phyloP scores from a whole-genome alignment of 2,329 filamentous ascomycete species.

The Xylariaceae sp. region DNA sequence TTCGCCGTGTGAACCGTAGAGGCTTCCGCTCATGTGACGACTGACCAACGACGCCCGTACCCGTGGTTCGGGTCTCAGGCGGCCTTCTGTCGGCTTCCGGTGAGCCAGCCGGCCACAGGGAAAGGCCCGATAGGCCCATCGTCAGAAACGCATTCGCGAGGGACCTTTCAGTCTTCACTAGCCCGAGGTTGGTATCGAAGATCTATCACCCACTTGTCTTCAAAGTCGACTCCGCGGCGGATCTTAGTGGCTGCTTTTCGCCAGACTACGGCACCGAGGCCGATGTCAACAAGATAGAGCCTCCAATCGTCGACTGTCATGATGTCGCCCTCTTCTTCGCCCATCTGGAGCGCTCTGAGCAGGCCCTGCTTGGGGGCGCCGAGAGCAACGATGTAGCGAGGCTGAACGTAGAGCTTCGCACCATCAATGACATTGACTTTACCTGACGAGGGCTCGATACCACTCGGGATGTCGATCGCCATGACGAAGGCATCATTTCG shows the following conservation, averaged over 20 bases:
- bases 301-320: slow-evolving; percentile 59
- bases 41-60: too few species aligned
- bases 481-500: slow-evolving; percentile 75
- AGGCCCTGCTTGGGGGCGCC: slow-evolving; percentile 83
- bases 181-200: slow-evolving; percentile 41
- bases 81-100: too few species aligned
- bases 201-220: slow-evolving; percentile 74
- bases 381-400: slow-evolving; percentile 76
- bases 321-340: slow-evolving; percentile 40
- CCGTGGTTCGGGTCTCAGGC: too few species aligned
- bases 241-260: slow-evolving; percentile 75
- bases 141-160: too few species aligned
- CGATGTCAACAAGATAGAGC: slow-evolving; percentile 79
- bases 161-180: too few species aligned
- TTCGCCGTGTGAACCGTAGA: too few species aligned
- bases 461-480: slow-evolving; percentile 85
- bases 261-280: slow-evolving; percentile 75
- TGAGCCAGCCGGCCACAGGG: too few species aligned
- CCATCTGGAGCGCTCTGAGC: slow-evolving; percentile 64
- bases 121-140: too few species aligned
- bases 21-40: too few species aligned
- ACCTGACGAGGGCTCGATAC: slow-evolving; percentile 73
- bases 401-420: slow-evolving; percentile 68
- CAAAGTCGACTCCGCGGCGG: slow-evolving; percentile 81
- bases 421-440: slow-evolving; percentile 62